Base-by-base conservation (phyloP, 371 early-diverging fungal species). In the Apophysomyces trapeziformis region DNA sequence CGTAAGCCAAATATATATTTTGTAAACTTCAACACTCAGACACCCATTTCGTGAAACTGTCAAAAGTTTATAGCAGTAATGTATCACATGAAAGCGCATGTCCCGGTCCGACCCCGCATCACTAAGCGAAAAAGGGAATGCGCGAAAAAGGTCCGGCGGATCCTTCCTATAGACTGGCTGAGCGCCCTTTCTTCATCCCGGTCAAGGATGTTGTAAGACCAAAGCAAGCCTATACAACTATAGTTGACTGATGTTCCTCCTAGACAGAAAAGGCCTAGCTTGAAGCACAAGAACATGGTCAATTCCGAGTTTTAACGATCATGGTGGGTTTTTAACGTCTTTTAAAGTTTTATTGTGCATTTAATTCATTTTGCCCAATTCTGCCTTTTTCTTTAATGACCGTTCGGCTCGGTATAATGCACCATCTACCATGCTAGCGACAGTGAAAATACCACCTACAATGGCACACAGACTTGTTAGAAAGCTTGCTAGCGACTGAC, bases 391-490 rank as follows among this genome's bases (percentile, higher is more conserved):
- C 67, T 83, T 84, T 35, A 95, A 60, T 2, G 88, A 83, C 64
- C 85, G 88, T 69, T 92, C 92, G 5, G 97, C 92, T 35, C 90
- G 87, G 80, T 93, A 98, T 14, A 97, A 79, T 8, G 88, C 71
- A 36, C 89, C 85, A 71, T 98, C 98, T 14, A 97, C 72, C n/a
- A 98, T 82, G 32, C 95, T 89, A 1, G 97, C 96, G 5, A 97
- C 95, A 5, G 97, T 96, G 67, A 93, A 95, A 37, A 98, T 87
- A 39, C 98, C 98, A 47, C 99, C 98, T 7, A 97, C 87, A 66
- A 98, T 96, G 7, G 96, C 97, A 71, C 97, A 97, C 11, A 95
- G 79, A 38, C 89, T 89, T 11, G 96, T 95, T 57, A 98, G 72
- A 71, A 97, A 95, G 65, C 89, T 89, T 12, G 91, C 76, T 60